Evolutionary conservation across 129 eudicot genomes (phyloP).

Genomic region (Scalesia atractyloides): DNA sequence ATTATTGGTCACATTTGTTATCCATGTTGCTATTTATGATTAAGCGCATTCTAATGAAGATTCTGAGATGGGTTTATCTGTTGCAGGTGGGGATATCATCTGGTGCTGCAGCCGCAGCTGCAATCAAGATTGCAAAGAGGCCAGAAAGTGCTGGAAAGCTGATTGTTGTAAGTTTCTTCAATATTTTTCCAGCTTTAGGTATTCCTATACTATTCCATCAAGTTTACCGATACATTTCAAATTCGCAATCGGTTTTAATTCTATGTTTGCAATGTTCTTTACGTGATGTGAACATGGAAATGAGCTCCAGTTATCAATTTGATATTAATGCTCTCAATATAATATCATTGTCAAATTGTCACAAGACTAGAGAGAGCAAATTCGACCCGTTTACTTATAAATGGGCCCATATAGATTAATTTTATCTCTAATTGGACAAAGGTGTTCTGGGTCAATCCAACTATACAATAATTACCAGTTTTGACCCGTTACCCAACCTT

Average conservation of each 20-base stretch:
- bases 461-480: background rate
- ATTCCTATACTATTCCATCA: background rate
- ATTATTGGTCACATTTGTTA: background rate
- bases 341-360: background rate
- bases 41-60: constrained; percentile 10
- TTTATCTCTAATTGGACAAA: background rate
- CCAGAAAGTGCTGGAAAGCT: constrained; percentile 93
- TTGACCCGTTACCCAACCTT: background rate
- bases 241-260: background rate
- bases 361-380: background rate
- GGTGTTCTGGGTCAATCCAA: background rate
- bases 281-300: too few relatives aligned
- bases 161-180: constrained; percentile 67
- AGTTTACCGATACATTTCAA: background rate
- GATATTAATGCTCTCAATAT: too few relatives aligned
- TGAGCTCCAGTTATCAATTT: too few relatives aligned
- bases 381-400: background rate
- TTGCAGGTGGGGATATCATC: constrained; percentile 91
- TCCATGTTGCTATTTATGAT: background rate
- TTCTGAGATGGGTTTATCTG: constrained; percentile 12
- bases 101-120: constrained; percentile 98
- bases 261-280: constrained; percentile 8
- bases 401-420: background rate
- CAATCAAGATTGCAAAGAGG: constrained; percentile 73
- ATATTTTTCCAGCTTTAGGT: background rate